Percentiles rank a stretch among this genome's conserved stretches.
Evolutionary conservation across 306 rosid genomes (phyloP).

Genomic region (Begonia loranthoides): DNA sequence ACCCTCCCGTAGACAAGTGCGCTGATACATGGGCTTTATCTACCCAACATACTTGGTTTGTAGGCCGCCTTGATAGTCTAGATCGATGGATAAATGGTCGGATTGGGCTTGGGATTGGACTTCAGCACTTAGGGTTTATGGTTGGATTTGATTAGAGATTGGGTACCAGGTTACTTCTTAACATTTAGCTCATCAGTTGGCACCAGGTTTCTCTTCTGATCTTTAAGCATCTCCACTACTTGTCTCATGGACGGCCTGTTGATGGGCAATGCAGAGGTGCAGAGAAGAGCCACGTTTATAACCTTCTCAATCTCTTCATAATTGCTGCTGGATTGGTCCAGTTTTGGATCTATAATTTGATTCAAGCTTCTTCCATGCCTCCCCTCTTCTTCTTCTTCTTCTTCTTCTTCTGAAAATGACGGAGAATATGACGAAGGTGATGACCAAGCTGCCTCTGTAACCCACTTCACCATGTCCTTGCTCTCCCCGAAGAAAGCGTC

Average conservation of each 20-base stretch:
- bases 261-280: conserved; percentile 51
- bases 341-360: conserved; percentile 40
- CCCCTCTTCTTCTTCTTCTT: conserved; percentile 2
- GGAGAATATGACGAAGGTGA: not conserved
- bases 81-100: too few relatives aligned
- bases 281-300: conserved; percentile 54
- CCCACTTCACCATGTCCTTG: conserved; percentile 68
- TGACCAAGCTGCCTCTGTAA: conserved; percentile 28
- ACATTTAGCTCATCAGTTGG: conserved; percentile 9
- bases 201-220: conserved; percentile 18
- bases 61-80: too few relatives aligned
- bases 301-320: conserved; percentile 44
- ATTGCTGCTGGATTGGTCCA: conserved; percentile 26
- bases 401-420: conserved; percentile 7
- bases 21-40: too few relatives aligned
- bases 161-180: too few relatives aligned
- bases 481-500: conserved; percentile 58
- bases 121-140: too few relatives aligned
- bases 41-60: too few relatives aligned
- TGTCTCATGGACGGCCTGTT: conserved; percentile 73
- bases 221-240: conserved; percentile 59
- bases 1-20: too few relatives aligned
- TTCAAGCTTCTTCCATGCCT: not conserved
- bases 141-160: too few relatives aligned
- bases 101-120: too few relatives aligned